A percentile compares a stretch with the other conserved stretches of the same genome.
Evolutionary conservation across 345 rosid species (phyloP).

Genomic region (Lepidium aucheri): DNA sequence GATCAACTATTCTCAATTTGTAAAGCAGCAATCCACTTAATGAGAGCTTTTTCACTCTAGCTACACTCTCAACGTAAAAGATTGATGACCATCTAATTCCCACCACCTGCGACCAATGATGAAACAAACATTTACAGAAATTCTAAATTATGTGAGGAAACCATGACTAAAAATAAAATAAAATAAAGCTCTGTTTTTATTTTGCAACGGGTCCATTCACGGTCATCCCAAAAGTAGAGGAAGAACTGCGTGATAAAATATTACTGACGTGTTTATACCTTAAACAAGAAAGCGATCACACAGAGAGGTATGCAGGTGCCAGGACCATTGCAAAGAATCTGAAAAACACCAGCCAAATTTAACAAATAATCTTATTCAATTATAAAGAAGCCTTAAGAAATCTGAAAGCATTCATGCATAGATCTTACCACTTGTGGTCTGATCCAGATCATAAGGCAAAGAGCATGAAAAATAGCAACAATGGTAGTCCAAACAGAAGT

Average conservation of each 20-base stretch:
- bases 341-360: background rate
- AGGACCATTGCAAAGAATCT: constrained; percentile 96
- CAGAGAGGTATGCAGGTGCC: constrained; percentile 93
- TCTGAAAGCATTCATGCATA: background rate
- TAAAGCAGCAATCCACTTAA: constrained; percentile 80
- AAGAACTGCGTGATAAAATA: background rate
- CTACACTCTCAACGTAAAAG: constrained; percentile 86
- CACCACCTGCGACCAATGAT: constrained; percentile 38
- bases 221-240: background rate
- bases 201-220: background rate
- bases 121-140: background rate
- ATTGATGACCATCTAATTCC: constrained; percentile 81
- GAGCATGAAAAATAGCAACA: constrained; percentile 56
- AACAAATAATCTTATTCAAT: background rate
- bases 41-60: constrained; percentile 81
- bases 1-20: constrained; percentile 69
- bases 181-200: background rate
- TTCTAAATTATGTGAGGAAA: constrained; percentile 3
- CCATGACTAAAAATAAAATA: background rate
- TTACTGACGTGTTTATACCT: constrained; percentile 34
- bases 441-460: constrained; percentile 67
- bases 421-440: constrained; percentile 79
- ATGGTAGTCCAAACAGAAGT: constrained; percentile 85
- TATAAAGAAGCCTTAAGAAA: background rate
- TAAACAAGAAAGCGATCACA: constrained; percentile 63